Base-by-base conservation (phyloP, 208 protist genomes). In the Leptomonas seymouri region DNA sequence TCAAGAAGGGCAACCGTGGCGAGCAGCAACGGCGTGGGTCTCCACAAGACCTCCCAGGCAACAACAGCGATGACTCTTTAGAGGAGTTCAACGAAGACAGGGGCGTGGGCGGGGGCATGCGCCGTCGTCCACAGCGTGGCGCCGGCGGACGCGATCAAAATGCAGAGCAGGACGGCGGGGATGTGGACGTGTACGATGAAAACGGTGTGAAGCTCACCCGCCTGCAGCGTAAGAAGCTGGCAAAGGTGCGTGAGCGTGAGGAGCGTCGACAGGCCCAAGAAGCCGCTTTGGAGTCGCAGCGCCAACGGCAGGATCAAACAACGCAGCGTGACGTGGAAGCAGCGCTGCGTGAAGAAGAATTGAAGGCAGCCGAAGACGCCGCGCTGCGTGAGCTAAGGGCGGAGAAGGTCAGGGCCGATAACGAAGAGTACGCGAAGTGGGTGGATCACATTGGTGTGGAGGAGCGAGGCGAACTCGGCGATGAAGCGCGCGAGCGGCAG, bases 341-440 rank as follows among this genome's bases (percentile, higher is more conserved):
- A 3, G 64, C 60, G 57, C 55, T 50, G 50, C 57, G 66, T 14
- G 85, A 84, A 64, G 80, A 71, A 50, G 79, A 68, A 67, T 46
- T 70, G 9, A 66, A 68, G 16, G 64, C 69, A 0, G 67, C 71
- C 0, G 85, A 91, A 53, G 80, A 89, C 44, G 51, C 28, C 39
- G 85, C 88, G 20, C 74, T 94, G 57, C 63, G 83, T 55, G 62
- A 90, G 62, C 73, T 94, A 57, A 80, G 85, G 2, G 81, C 74
- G n/a, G 85, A 89, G 21, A 87, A 85, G 73, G 67, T 74, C 31
- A 68, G 66, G 21, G 64, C 59, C 1, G 85, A 91, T 2, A 79
- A 88, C 25, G 89, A 85, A 48, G 89, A 90, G 67, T 91, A 91
- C 65, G 74, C 68, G 12, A 84, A 81, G 55, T 91, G 89, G 85